Evolutionary conservation across 1,139 yeast species (phyloP).

Genomic region (Nakaseomyces sp.): DNA sequence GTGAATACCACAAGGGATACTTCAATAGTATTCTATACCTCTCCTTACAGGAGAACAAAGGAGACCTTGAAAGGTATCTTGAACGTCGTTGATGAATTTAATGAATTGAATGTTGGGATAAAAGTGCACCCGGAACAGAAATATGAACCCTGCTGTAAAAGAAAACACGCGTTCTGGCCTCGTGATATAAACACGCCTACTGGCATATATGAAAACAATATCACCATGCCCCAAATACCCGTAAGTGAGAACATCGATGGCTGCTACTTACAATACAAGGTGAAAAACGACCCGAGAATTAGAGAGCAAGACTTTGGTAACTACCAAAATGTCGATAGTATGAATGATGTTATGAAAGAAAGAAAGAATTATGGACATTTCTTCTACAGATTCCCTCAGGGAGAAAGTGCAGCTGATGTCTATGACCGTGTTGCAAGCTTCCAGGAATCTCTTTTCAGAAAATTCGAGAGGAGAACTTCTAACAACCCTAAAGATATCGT

Average conservation of each 20-base stretch:
- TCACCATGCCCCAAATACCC: conserved; percentile 10
- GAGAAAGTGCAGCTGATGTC: conserved; percentile 94
- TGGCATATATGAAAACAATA: conserved; percentile 23
- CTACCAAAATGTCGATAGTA: conserved; percentile 52
- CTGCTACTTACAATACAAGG: conserved; percentile 41
- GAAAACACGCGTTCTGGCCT: conserved; percentile 23
- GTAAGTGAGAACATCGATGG: conserved; percentile 14
- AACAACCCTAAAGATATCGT: conserved; percentile 39
- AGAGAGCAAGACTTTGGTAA: conserved; percentile 94
- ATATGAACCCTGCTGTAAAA: conserved; percentile 21
- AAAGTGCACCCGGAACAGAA: conserved; percentile 10
- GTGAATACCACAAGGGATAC: conserved; percentile 14
- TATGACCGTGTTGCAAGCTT: conserved; percentile 85
- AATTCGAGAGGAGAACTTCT: conserved; percentile 41
- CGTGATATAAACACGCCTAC: conserved; percentile 15
- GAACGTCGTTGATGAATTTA: conserved; percentile 44
- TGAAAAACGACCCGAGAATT: conserved; percentile 80
- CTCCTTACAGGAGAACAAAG: conserved; percentile 75
- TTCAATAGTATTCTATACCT: conserved; percentile 54
- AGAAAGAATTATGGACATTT: conserved; percentile 87
- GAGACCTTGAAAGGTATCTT: conserved; percentile 68
- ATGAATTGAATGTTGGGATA: conserved; percentile 16
- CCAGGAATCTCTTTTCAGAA: conserved; percentile 76
- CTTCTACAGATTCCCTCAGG: conserved; percentile 83
- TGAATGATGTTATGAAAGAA: conserved; percentile 65